Evolutionary conservation across 1,139 yeast genomes (phyloP), one percentile per base, ranked within the genome.

Genomic region (Candida sanyaensis): DNA sequence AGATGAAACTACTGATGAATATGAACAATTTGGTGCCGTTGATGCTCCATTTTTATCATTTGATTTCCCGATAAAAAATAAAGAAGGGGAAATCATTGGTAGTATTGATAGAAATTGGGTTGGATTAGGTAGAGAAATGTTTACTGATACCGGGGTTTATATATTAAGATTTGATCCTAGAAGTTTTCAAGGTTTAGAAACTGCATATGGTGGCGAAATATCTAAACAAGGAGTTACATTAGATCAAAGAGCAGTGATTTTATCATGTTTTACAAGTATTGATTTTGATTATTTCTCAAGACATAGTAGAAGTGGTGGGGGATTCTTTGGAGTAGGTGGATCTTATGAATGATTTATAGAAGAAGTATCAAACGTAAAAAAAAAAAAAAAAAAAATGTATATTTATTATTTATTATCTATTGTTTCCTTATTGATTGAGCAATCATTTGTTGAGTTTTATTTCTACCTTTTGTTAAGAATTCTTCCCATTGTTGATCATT

Each of bases 211-310:
- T 10, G 38, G 40, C 21, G 21, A 17, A 11, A 44, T 52, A 27
- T 42, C 53, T 7, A 38, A 30, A 26, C 37, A 46, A 8, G 56
- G 55, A 4, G 48, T 51, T 21, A 80, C 87, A 1, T 68, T 90
- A 42, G 96, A 88, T 60, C 90, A 93, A 66, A 78, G 96, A 55
- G 96, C 97, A 0, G 83, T 92, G 2, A 64, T 93, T 63, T 72
- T 93, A 48, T 96, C 92, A 0, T 87, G 88, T 53, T 96, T 97
- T 0, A 86, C 93, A 3, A 86, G 96, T 55, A 86, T 93, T 53
- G 99, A 93, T 65, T 93, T 90, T 64, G 99, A 93, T 65, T 93
- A 91, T 68, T 93, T 93, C 64, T 89, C 96, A 17, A 78, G 97
- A 61, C 97, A 90, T 63, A 86, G 95, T 31, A 73, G 86, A 48